These are phyloP conservation scores for Colletotrichum sp. DNA, from an alignment of 2,329 filamentous ascomycete genomes.

Conservation along the genomic window DNA sequence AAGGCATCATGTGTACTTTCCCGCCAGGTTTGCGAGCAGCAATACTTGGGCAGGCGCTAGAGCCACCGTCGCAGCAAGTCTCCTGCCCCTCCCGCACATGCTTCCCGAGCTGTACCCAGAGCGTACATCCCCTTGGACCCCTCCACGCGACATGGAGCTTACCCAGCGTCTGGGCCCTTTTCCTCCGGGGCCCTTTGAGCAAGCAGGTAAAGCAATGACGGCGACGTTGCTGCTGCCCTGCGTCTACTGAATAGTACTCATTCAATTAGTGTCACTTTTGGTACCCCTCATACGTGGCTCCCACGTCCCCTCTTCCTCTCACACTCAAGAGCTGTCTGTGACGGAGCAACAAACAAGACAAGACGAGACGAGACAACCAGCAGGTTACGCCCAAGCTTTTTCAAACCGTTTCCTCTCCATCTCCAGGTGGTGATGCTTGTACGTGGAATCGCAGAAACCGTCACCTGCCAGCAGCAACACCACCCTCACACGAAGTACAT, in stretches of 20 bases:
- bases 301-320: neutral
- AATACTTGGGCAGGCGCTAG: neutral
- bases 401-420: neutral
- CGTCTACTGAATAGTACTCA: neutral
- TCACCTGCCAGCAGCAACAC: neutral
- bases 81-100: conserved; percentile 18
- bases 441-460: neutral
- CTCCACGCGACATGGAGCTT: conserved; percentile 9
- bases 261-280: neutral
- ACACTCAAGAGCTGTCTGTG: neutral
- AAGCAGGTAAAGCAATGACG: neutral
- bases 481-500: neutral
- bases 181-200: neutral
- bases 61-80: conserved; percentile 2
- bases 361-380: neutral
- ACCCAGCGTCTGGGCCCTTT: neutral
- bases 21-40: neutral
- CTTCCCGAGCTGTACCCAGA: conserved; percentile 4
- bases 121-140: conserved; percentile 5
- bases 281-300: neutral
- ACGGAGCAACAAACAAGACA: neutral
- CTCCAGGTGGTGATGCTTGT: neutral
- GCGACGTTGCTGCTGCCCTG: neutral
- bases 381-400: neutral
- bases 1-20: neutral